Evolutionary conservation across 208 protist species (phyloP), one percentile per base, ranked within the genome.

Genomic region (Wallacemonas sp.): DNA sequence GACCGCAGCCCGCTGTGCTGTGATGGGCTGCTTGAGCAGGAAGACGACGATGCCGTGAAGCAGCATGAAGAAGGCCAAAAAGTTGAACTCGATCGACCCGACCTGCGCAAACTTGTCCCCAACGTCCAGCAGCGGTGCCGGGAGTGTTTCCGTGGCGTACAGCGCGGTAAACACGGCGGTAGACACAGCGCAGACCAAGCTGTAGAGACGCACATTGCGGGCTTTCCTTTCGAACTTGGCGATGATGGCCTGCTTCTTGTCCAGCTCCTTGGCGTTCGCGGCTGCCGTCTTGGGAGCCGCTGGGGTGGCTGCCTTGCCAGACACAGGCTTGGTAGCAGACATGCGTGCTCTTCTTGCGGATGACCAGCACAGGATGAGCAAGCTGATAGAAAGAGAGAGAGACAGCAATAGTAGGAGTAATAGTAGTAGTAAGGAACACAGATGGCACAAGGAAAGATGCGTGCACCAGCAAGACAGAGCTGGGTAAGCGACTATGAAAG

Each of bases 41-140:
- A 74, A 34, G 3, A 3, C 48, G 5, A 74, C 30, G 24, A 62
- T 36, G 23, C 24, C 16, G 19, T 61, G 64, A 17, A 46, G 6
- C 16, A 24, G 3, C 3, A 23, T 17, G 54, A 62, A 76, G 32
- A 72, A 57, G 27, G 29, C 17, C 6, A 80, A 52, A 16, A 72
- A 34, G 2, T 57, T 17, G 48, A 69, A 76, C 61, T 80, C 69
- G 17, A 65, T 60, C 0, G 61, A 63, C 33, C 68, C 74, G 4
- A 60, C 57, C 49, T 74, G 56, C 11, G 55, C 58, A 41, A 80
- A 75, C 32, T 32, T 48, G 3, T 58, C 23, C 8, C 61, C 65
- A 2, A 46, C 46, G 48, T 64, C 65, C 5, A 63, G 27, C 6
- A 27, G 6, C 21, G 39, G 34, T 36, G 17, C 24, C 23, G 39